phyloP scores from a whole-genome alignment of 306 rosid genomes.

The Fragaria ananassa region DNA sequence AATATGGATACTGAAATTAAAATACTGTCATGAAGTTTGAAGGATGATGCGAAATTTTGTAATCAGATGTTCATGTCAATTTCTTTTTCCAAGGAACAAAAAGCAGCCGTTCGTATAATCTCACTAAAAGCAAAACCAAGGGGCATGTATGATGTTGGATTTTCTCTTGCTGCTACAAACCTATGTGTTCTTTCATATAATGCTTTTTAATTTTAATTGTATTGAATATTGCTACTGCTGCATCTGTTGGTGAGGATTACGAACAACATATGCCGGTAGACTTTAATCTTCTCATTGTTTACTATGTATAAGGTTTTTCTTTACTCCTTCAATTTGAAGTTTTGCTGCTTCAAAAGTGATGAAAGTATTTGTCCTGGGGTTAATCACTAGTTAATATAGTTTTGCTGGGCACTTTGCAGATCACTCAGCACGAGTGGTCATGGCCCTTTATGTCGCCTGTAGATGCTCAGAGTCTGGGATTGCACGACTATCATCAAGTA shows the following conservation, averaged over 20 bases:
- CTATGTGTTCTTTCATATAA: background rate
- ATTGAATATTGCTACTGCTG: background rate
- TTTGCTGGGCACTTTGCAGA: constrained; percentile 35
- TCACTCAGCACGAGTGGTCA: constrained; percentile 84
- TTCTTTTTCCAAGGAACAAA: background rate
- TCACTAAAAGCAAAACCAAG: background rate
- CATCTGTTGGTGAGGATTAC: background rate
- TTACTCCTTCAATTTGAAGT: background rate
- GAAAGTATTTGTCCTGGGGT: background rate
- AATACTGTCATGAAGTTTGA: background rate
- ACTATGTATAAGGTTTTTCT: background rate
- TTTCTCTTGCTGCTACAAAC: background rate
- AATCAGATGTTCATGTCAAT: background rate
- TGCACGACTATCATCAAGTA: constrained; percentile 79
- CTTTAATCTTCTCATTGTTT: background rate
- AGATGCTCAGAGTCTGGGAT: constrained; percentile 72
- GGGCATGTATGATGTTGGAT: background rate
- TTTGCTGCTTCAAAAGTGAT: background rate
- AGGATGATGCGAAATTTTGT: background rate
- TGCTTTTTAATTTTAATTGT: background rate
- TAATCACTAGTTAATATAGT: constrained; percentile 8
- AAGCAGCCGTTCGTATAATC: background rate
- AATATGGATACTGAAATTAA: background rate
- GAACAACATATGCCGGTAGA: background rate
- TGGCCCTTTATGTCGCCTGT: constrained; percentile 96